Evolutionary conservation across 768 basidiomycete species (phyloP).

Genomic region (Nidularia sp.): DNA sequence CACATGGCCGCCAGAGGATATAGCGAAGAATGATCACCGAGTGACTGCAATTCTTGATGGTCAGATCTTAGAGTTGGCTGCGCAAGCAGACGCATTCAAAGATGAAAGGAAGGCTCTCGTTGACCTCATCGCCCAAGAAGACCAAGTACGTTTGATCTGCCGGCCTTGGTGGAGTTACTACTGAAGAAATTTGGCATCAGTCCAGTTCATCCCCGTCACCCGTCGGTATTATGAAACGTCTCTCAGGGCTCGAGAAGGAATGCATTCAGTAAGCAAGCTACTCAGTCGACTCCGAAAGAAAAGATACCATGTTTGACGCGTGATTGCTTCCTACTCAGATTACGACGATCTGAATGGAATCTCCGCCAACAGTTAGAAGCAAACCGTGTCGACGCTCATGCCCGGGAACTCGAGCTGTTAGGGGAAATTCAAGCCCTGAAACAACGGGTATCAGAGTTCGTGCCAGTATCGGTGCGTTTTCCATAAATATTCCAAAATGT

Average conservation of each 20-base stretch:
- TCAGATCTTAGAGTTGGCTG: constrained; percentile 28
- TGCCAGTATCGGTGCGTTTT: background rate
- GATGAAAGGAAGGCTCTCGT: constrained; percentile 28
- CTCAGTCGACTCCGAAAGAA: background rate
- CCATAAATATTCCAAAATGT: too few species aligned
- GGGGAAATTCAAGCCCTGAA: constrained; percentile 17
- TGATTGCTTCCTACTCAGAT: constrained; percentile 12
- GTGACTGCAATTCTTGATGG: constrained; percentile 20
- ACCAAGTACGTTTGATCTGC: background rate
- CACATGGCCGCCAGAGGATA: background rate
- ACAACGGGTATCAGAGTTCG: background rate
- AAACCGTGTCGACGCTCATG: constrained; percentile 12
- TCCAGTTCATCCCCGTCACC: background rate
- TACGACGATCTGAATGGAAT: constrained; percentile 19
- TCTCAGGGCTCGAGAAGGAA: constrained; percentile 23
- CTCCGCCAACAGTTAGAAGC: constrained; percentile 25
- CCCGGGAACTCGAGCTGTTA: constrained; percentile 27
- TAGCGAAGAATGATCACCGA: background rate
- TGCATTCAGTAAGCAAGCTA: constrained; percentile 22
- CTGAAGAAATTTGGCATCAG: too few species aligned
- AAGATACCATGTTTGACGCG: background rate
- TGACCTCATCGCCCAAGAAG: background rate
- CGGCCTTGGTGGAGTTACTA: too few species aligned
- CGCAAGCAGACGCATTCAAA: constrained; percentile 29
- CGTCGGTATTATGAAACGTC: constrained; percentile 7